Evolutionary conservation across 2,329 filamentous ascomycete species (phyloP), one percentile per base, ranked within the genome.

Genomic region (Aspergillus udagawae): DNA sequence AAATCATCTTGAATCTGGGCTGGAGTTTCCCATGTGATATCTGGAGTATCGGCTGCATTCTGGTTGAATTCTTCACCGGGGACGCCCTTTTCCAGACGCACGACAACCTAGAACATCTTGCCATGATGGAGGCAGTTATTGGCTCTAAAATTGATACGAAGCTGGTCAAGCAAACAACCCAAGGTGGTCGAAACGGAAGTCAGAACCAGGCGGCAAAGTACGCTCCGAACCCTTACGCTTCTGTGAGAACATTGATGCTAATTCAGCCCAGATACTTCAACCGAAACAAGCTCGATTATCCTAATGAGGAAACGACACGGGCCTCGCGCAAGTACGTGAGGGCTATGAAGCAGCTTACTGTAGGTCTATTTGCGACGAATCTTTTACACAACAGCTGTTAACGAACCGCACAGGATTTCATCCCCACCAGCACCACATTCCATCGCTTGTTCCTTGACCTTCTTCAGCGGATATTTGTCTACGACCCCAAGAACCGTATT

Each of bases 1-100:
- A 88, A 68, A 88, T 88, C 62, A 88, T 88, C 27, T 75, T 88
- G 35, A 86, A 87, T 55, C 78, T 87, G 25, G 85, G 85, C 20
- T 88, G 85, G 85, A 86, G 83, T 63, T 87, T 84, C 66, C 84
- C 85, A 10, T 87, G 86, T 67, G 85, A 88, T 64, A 85, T 88
- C 54, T 88, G 85, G 85, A 87, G 85, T 69, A 86, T 88, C 55
- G 85, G 85, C 23, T 88, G 85, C 63, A 88, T 88, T 55, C 73
- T 88, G 10, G 85, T 88, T 32, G 85, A 88, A 62, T 88, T 87
- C 69, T 87, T 85, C 74, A 88, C 85, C 0, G 85, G 85, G 9
- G 85, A 88, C 70, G 85, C 85, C 47, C 75, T 88, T 2, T 88
- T 88, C 74, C 85, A 88, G 68, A 87, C 85, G 0, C 85, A 87